Conservation (phyloP, 495 filamentous ascomycete genomes). For the Cenococcum geophilum region DNA sequence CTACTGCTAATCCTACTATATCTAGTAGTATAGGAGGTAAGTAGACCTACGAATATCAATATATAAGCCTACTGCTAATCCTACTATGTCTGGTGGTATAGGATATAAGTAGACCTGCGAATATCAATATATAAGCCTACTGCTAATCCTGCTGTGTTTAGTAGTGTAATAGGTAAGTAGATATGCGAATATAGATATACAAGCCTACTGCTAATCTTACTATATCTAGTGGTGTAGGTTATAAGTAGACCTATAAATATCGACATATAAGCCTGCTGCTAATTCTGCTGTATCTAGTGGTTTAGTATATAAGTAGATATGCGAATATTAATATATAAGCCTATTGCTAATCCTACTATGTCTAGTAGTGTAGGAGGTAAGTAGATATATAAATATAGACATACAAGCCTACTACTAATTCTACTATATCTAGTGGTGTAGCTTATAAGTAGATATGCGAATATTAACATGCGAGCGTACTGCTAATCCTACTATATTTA, state of each 20-base stretch:
- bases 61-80: too few relatives aligned
- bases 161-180: neutral
- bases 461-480: neutral
- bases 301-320: neutral
- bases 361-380: neutral
- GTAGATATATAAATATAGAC: neutral
- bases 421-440: neutral
- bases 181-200: neutral
- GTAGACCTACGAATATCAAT: too few relatives aligned
- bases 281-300: neutral
- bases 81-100: too few relatives aligned
- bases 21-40: too few relatives aligned
- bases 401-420: neutral
- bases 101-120: neutral
- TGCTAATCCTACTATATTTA: neutral
- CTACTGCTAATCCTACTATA: too few relatives aligned
- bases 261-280: neutral
- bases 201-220: neutral
- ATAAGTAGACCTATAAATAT: conserved; percentile 1
- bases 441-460: neutral
- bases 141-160: neutral
- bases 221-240: neutral
- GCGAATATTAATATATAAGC: neutral
- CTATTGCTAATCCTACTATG: neutral
- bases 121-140: neutral